Base-by-base conservation (phyloP, 2,329 filamentous ascomycete genomes). In the Colletotrichum spaethianum region DNA sequence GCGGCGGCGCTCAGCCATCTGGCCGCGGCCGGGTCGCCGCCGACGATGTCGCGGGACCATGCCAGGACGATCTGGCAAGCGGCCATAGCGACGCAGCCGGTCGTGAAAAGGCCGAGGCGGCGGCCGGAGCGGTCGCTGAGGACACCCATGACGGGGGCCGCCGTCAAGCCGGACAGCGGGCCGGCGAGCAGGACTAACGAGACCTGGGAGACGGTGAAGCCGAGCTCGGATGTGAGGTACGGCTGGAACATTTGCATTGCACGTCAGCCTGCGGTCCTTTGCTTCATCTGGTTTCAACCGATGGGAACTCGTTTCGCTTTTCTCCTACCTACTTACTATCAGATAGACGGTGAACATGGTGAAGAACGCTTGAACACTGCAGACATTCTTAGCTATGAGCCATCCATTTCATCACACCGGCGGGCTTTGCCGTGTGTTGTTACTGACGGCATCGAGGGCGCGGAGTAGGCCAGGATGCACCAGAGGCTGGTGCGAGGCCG, bases 111-210 rank as follows among this genome's bases (percentile, higher is more conserved):
- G 4, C n/a, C 9, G 16, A 55, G 33, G 36, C 61, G 61, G 11
- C 36, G 23, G 16, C 48, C 48, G 9, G 61, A 63, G 36, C 48
- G 61, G 61, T 63, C 61, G 36, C 61, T 55, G 1, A 55, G 18
- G 48, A 63, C 26, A 6, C 61, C 61, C 7, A 63, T 26, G 12
- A 63, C 38, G 4, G 61, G 61, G 5, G 36, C 23, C 9, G 28
- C 48, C 9, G 20, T 40, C 26, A 63, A 26, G 2, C 61, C 61
- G 7, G 61, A 63, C 2, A 63, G 8, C 9, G 61, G 61, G 12
- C 61, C 48, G 18, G 61, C 48, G 26, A 55, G 48, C 3, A 63
- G 36, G 5, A 63, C n/a, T 8, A 63, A 38, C 3, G 61, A 33
- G 14, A 63, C 61, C 8, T 63, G 61, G 12, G 48, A 63, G 36